Conservation (phyloP, 129 eudicot genomes). For the Escallonia herrerae region DNA sequence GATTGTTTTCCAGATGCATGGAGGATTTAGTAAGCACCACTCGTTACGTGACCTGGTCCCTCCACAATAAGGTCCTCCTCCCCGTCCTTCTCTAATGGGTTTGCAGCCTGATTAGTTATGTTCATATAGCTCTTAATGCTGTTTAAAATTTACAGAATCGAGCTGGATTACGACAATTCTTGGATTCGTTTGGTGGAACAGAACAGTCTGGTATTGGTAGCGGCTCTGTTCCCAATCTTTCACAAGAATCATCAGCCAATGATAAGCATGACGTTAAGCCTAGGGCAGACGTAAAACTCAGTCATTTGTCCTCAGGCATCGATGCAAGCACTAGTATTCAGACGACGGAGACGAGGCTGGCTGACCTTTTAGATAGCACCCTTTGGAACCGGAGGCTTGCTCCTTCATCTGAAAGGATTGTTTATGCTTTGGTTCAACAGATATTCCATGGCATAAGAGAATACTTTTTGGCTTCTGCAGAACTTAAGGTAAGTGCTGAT, state of each 20-base stretch:
- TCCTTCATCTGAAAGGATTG: constrained; percentile 98
- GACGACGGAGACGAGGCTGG: constrained; percentile 82
- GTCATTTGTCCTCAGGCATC: constrained; percentile 51
- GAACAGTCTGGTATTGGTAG: constrained; percentile 53
- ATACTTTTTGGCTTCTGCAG: constrained; percentile 91
- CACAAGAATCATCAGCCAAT: constrained; percentile 38
- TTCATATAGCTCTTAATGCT: background rate
- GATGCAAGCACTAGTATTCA: constrained; percentile 57
- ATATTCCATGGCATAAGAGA: constrained; percentile 96
- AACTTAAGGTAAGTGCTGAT: constrained; percentile 52
- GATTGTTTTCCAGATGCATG: constrained; percentile 66
- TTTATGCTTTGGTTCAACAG: constrained; percentile 94
- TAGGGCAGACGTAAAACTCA: constrained; percentile 37
- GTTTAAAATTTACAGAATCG: constrained; percentile 50
- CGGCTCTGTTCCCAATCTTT: constrained; percentile 21
- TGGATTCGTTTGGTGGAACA: constrained; percentile 93
- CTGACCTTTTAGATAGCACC: constrained; percentile 92
- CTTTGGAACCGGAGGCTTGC: constrained; percentile 96
- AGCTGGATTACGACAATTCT: constrained; percentile 93
- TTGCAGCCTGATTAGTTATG: background rate
- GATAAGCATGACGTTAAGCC: constrained; percentile 44
- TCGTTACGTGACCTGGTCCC: constrained; percentile 97
- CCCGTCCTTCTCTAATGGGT: background rate
- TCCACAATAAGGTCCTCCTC: constrained; percentile 79
- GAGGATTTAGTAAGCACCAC: constrained; percentile 98